phyloP scores from a whole-genome alignment of 169 alveolate species.

The Plasmodium chabaudi region DNA sequence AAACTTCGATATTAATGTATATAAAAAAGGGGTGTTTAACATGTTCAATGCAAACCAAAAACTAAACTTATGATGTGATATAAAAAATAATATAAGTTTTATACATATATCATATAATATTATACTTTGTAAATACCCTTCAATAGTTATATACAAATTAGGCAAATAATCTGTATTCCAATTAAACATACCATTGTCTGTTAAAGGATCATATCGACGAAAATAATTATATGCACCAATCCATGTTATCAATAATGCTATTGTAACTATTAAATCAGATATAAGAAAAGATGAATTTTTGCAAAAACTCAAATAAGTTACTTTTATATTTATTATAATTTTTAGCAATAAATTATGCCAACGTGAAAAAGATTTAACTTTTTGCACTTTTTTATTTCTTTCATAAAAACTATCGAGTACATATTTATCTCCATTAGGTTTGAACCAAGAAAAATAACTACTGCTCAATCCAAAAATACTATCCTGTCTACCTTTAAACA shows the following conservation, averaged over 20 bases:
- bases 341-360: slow-evolving; percentile 41
- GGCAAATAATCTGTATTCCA: slow-evolving; percentile 67
- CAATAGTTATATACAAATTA: slow-evolving; percentile 21
- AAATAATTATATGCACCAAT: slow-evolving; percentile 29
- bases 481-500: slow-evolving; percentile 2
- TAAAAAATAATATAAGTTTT: slow-evolving; percentile 44
- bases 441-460: slow-evolving; percentile 18
- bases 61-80: slow-evolving; percentile 49
- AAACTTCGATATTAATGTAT: slow-evolving; percentile 27
- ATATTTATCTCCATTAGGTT: slow-evolving; percentile 23
- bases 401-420: slow-evolving; percentile 55
- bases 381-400: slow-evolving; percentile 39
- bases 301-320: slow-evolving; percentile 36
- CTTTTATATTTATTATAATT: slow-evolving; percentile 37
- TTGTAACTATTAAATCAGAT: slow-evolving; percentile 52
- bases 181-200: slow-evolving; percentile 69
- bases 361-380: slow-evolving; percentile 17
- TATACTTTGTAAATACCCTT: slow-evolving; percentile 65
- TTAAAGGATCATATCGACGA: slow-evolving; percentile 19
- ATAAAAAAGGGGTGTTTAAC: slow-evolving; percentile 67
- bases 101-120: slow-evolving; percentile 61
- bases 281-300: slow-evolving; percentile 66
- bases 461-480: neutral
- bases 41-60: slow-evolving; percentile 61
- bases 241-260: slow-evolving; percentile 33